These are phyloP conservation scores for Plasmopara viticola DNA, from an alignment of 352 stramenopile species.

Conservation along the genomic window DNA sequence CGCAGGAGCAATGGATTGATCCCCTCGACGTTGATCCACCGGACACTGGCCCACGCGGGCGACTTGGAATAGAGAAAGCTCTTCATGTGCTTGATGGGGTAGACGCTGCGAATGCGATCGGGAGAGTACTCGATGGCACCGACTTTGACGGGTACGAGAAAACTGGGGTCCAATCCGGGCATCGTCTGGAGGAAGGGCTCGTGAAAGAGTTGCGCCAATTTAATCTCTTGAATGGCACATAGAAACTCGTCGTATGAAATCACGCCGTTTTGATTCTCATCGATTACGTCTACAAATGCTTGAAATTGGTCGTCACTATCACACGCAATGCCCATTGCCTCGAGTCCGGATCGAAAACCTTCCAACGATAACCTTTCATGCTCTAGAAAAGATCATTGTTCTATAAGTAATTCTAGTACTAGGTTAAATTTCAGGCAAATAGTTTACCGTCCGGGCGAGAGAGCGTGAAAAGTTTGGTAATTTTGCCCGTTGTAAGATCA, in stretches of 20 bases:
- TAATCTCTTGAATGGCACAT: conserved; percentile 80
- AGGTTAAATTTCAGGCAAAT: conserved; percentile 1
- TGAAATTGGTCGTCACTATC: conserved; percentile 54
- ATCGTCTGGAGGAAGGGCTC: conserved; percentile 41
- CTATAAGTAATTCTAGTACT: background rate
- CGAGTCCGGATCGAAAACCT: conserved; percentile 51
- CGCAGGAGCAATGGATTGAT: conserved; percentile 53
- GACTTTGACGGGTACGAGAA: conserved; percentile 19
- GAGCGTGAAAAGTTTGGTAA: conserved; percentile 42
- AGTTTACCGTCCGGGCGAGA: conserved; percentile 47
- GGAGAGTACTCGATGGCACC: conserved; percentile 71
- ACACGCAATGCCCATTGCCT: conserved; percentile 70
- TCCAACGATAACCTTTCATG: conserved; percentile 58
- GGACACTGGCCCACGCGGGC: conserved; percentile 57
- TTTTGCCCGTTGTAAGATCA: conserved; percentile 24
- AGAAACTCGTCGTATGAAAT: conserved; percentile 84
- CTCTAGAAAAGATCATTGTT: conserved; percentile 12
- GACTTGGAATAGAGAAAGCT: conserved; percentile 79
- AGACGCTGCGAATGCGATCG: conserved; percentile 61
- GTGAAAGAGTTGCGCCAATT: conserved; percentile 78
- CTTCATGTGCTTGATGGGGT: conserved; percentile 57
- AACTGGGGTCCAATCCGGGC: conserved; percentile 9
- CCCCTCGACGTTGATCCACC: conserved; percentile 74
- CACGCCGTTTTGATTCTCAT: conserved; percentile 66
- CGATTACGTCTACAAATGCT: conserved; percentile 63